phyloP scores from a whole-genome alignment of 192 early-diverging fungal species.

The Backusella macrospora region DNA sequence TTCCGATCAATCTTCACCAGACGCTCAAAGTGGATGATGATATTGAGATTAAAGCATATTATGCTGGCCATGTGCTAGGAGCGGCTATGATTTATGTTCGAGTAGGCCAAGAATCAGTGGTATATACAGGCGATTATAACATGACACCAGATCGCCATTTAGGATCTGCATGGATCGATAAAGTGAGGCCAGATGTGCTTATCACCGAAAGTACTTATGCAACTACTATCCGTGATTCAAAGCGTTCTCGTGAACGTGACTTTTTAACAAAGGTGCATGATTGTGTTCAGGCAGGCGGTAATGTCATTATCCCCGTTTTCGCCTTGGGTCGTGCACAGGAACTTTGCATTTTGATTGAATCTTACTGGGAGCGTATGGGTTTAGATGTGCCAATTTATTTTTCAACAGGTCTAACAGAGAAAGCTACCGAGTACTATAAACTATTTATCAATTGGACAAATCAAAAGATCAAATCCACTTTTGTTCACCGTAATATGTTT shows the following conservation, averaged over 20 bases:
- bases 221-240: constrained; percentile 93
- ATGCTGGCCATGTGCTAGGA: constrained; percentile 97
- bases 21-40: constrained; percentile 85
- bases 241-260: constrained; percentile 88
- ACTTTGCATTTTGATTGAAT: constrained; percentile 93
- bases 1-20: constrained; percentile 83
- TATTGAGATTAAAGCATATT: constrained; percentile 83
- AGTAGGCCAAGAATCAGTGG: constrained; percentile 75
- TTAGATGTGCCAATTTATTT: constrained; percentile 92
- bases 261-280: constrained; percentile 89
- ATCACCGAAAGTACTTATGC: constrained; percentile 99
- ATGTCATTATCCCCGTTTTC: constrained; percentile 97
- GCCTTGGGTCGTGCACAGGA: constrained; percentile 97
- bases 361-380: constrained; percentile 94
- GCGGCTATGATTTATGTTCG: constrained; percentile 94
- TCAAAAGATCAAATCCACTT: constrained; percentile 92
- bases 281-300: constrained; percentile 77
- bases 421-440: constrained; percentile 96
- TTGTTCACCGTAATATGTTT: constrained; percentile 95
- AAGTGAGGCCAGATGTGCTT: constrained; percentile 85
- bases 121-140: constrained; percentile 90
- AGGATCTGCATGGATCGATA: constrained; percentile 96
- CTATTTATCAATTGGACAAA: constrained; percentile 98
- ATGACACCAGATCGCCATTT: constrained; percentile 92
- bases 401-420: constrained; percentile 91